A percentile compares a stretch with the other conserved stretches of the same genome.
Conservation (phyloP, 495 filamentous ascomycete species). For the Aspergillus sparsus region DNA sequence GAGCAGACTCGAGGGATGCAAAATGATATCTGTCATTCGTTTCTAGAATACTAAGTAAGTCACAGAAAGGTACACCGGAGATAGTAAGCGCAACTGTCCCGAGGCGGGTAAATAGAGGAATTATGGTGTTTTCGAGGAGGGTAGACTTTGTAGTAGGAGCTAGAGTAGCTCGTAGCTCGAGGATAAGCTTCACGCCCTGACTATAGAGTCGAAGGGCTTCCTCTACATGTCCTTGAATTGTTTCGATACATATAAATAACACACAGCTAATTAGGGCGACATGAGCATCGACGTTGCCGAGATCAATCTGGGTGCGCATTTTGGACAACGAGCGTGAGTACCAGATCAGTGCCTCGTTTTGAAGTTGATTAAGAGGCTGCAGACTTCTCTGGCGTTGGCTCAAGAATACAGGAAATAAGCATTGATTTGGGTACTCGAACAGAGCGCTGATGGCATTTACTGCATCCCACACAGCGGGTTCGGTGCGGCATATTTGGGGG, state of each 20-base stretch:
- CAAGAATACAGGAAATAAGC: constrained; percentile 23
- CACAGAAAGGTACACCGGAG: constrained; percentile 21
- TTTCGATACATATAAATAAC: constrained; percentile 56
- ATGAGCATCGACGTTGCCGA: constrained; percentile 26
- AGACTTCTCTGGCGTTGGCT: neutral
- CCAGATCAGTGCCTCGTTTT: constrained; percentile 33
- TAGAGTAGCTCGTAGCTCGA: constrained; percentile 20
- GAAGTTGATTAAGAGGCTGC: constrained; percentile 14
- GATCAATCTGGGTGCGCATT: constrained; percentile 37
- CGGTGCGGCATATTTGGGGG: constrained; percentile 54
- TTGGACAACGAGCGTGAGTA: constrained; percentile 39
- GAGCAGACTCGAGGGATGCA: constrained; percentile 22
- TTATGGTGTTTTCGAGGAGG: constrained; percentile 29
- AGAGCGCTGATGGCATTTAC: constrained; percentile 53
- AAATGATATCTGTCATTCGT: constrained; percentile 1
- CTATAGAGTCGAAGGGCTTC: constrained; percentile 29
- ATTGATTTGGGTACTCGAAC: constrained; percentile 37
- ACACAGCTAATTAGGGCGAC: constrained; percentile 54
- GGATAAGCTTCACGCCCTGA: constrained; percentile 29
- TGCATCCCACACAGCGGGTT: constrained; percentile 58
- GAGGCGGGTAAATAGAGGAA: constrained; percentile 32
- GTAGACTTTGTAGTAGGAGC: constrained; percentile 21
- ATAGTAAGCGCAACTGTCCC: constrained; percentile 25
- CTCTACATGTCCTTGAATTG: constrained; percentile 47
- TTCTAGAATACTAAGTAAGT: constrained; percentile 16